Evolutionary conservation across 179 eudicot species (phyloP).

Genomic region (Drosera spatulata): DNA sequence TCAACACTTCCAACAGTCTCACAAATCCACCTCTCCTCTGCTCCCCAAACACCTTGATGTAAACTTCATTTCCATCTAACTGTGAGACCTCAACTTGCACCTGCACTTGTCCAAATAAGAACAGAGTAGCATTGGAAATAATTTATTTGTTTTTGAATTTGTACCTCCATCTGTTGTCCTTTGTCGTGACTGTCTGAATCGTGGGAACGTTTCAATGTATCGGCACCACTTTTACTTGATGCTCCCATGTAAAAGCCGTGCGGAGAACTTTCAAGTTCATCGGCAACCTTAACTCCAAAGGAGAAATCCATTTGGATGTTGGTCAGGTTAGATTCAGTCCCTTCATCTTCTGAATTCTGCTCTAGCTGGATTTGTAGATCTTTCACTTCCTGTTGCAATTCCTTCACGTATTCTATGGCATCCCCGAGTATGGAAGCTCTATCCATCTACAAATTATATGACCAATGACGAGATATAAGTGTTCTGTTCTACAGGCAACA

Average conservation of each 20-base stretch:
- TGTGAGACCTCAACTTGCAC: too few relatives aligned
- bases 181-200: conserved; percentile 34
- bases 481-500: not conserved
- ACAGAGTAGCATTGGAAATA: too few relatives aligned
- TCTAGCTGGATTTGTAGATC: conserved; percentile 73
- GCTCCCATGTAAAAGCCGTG: conserved; percentile 19
- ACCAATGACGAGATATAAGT: not conserved
- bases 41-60: too few relatives aligned
- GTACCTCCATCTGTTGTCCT: conserved; percentile 86
- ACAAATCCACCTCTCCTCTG: too few relatives aligned
- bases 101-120: too few relatives aligned
- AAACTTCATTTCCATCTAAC: too few relatives aligned
- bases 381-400: conserved; percentile 48
- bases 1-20: too few relatives aligned
- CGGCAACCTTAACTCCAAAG: conserved; percentile 14
- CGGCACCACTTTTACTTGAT: conserved; percentile 13
- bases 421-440: conserved; percentile 89
- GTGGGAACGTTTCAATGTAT: conserved; percentile 1
- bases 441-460: conserved; percentile 39
- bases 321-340: conserved; percentile 10
- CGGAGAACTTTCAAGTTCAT: conserved; percentile 21
- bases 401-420: conserved; percentile 79
- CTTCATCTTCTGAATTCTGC: conserved; percentile 3
- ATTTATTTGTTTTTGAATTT: not conserved
- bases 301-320: conserved; percentile 17